Evolutionary conservation across 768 basidiomycete species (phyloP).

Genomic region (Saitozyma sp.): DNA sequence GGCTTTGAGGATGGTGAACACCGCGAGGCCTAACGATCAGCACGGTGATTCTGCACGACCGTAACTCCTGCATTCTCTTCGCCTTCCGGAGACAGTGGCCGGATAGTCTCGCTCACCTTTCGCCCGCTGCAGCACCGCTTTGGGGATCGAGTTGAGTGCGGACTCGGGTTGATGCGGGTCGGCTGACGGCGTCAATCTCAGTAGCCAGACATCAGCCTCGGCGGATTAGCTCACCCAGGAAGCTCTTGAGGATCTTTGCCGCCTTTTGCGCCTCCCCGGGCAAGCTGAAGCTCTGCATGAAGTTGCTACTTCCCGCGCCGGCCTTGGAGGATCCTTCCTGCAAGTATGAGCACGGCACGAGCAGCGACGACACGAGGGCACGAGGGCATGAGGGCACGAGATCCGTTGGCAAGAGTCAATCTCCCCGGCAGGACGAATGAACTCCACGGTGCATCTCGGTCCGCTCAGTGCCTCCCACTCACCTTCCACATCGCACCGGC

Average conservation of each 20-base stretch:
- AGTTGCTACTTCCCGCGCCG: constrained; percentile 18
- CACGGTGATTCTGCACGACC: too few relatives aligned
- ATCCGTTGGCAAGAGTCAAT: too few relatives aligned
- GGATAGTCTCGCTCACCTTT: constrained; percentile 62
- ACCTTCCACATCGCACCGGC: constrained; percentile 36
- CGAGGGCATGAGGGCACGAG: not conserved
- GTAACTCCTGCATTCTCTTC: not conserved
- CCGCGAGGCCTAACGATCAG: constrained; percentile 69
- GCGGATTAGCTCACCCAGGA: constrained; percentile 61
- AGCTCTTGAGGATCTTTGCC: constrained; percentile 82
- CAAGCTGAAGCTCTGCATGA: constrained; percentile 76
- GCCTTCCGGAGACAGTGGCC: not conserved
- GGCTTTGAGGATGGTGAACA: constrained; percentile 85
- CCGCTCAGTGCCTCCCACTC: not conserved
- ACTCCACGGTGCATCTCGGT: not conserved
- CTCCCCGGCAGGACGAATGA: not conserved
- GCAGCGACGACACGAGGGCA: not conserved
- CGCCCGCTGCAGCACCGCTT: constrained; percentile 82
- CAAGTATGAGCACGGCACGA: not conserved
- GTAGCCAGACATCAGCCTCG: not conserved
- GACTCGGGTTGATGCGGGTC: constrained; percentile 83
- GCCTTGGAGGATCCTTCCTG: constrained; percentile 38
- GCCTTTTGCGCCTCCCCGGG: constrained; percentile 94
- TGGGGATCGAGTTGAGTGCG: constrained; percentile 90
- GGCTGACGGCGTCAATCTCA: constrained; percentile 57